Evolutionary conservation across 2,329 filamentous ascomycete species (phyloP).

Genomic region (Exophiala calicioides): DNA sequence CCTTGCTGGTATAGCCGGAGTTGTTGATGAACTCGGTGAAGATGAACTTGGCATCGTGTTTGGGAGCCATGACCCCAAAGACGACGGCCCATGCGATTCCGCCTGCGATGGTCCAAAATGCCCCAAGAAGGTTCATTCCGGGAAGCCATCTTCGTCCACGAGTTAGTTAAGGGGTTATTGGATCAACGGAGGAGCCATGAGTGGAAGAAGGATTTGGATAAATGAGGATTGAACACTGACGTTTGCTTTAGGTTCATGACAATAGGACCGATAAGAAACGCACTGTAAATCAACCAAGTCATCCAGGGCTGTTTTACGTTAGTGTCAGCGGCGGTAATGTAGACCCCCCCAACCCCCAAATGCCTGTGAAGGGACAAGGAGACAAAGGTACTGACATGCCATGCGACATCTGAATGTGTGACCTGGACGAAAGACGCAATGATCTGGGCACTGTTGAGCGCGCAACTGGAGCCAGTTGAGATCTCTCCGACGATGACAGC

Average conservation of each 20-base stretch:
- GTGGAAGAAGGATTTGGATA: background rate
- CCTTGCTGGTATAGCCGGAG: constrained; percentile 45
- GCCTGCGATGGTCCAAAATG: constrained; percentile 22
- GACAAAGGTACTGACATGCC: constrained; percentile 13
- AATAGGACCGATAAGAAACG: constrained; percentile 23
- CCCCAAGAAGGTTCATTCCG: constrained; percentile 24
- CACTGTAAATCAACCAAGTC: constrained; percentile 26
- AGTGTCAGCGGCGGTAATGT: too few relatives aligned
- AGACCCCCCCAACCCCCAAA: too few relatives aligned
- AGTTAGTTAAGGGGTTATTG: background rate
- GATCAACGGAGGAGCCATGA: background rate
- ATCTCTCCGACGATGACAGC: constrained; percentile 25
- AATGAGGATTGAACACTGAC: constrained; percentile 5
- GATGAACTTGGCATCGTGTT: constrained; percentile 45
- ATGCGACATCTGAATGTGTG: constrained; percentile 22
- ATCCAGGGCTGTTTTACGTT: constrained; percentile 15
- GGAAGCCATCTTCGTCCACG: constrained; percentile 20
- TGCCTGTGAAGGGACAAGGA: background rate
- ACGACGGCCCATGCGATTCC: constrained; percentile 24
- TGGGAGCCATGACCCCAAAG: constrained; percentile 26
- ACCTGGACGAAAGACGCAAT: constrained; percentile 25
- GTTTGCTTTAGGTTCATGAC: constrained; percentile 24
- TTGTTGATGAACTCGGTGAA: constrained; percentile 58
- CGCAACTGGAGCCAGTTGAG: constrained; percentile 24
- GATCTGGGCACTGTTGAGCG: constrained; percentile 25